Conservation (phyloP, 2,329 filamentous ascomycete species). For the Aspergillus calidoustus region DNA sequence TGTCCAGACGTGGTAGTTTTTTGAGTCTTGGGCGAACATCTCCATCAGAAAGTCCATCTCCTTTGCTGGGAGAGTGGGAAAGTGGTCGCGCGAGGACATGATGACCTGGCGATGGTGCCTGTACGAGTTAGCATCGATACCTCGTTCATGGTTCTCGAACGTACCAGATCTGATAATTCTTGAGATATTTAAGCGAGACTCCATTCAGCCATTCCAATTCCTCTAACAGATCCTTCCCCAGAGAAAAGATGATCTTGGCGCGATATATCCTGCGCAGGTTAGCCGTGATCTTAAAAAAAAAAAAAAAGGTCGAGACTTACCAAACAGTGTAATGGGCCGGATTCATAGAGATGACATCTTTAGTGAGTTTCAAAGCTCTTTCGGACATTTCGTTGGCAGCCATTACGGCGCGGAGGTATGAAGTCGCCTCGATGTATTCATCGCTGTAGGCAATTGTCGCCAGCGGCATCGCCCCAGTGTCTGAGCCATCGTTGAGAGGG, state of each 20-base stretch:
- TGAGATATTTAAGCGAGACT: slow-evolving; percentile 80
- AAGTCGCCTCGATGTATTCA: slow-evolving; percentile 89
- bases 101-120: slow-evolving; percentile 63
- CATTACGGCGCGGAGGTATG: slow-evolving; percentile 94
- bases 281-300: slow-evolving; percentile 15
- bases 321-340: slow-evolving; percentile 98
- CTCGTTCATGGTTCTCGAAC: not conserved
- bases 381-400: slow-evolving; percentile 80
- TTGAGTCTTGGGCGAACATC: slow-evolving; percentile 85
- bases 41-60: slow-evolving; percentile 76
- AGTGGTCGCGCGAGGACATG: slow-evolving; percentile 54
- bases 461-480: slow-evolving; percentile 62
- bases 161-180: slow-evolving; percentile 98
- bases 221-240: slow-evolving; percentile 67
- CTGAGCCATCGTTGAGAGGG: slow-evolving; percentile 76
- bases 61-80: slow-evolving; percentile 61
- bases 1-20: slow-evolving; percentile 99
- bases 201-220: slow-evolving; percentile 88
- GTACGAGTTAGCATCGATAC: slow-evolving; percentile 23
- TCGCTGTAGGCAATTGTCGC: slow-evolving; percentile 91
- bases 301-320: slow-evolving; percentile 48
- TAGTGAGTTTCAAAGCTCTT: slow-evolving; percentile 78
- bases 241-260: slow-evolving; percentile 72
- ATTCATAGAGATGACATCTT: slow-evolving; percentile 89
- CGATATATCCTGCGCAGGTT: slow-evolving; percentile 71